phyloP scores from a whole-genome alignment of 2,329 filamentous ascomycete species.

The Colletotrichum tofieldiae region DNA sequence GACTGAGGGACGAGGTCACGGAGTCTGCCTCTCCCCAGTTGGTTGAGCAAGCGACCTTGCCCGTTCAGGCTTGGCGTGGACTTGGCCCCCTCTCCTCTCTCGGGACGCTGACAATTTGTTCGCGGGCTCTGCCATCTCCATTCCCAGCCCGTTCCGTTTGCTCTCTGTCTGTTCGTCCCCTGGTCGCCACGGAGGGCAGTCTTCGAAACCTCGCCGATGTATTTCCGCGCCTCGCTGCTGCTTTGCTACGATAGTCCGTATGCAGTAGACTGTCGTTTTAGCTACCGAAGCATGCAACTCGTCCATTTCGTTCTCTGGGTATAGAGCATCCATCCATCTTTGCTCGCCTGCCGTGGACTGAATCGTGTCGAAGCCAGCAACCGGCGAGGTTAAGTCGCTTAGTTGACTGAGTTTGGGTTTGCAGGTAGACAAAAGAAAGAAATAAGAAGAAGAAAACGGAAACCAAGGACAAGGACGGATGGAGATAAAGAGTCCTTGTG shows the following conservation, averaged over 20 bases:
- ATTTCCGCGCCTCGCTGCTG: not conserved
- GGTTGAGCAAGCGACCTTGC: constrained; percentile 7
- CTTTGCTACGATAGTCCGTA: not conserved
- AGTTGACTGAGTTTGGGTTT: not conserved
- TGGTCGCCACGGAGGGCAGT: not conserved
- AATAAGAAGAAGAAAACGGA: not conserved
- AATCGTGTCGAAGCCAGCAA: not conserved
- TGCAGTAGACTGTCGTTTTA: not conserved
- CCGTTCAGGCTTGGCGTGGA: constrained; percentile 8
- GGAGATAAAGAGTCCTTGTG: constrained; percentile 2
- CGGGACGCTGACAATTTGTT: constrained; percentile 12
- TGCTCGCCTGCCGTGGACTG: not conserved
- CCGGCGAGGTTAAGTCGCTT: not conserved
- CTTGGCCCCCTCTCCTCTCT: not conserved
- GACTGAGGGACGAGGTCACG: not conserved
- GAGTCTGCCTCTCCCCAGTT: not conserved
- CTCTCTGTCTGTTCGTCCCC: not conserved
- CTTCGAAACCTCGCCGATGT: not conserved
- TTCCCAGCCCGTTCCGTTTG: not conserved
- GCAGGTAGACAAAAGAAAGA: not conserved
- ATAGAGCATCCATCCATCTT: not conserved
- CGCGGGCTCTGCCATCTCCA: constrained; percentile 15
- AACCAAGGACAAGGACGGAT: not conserved
- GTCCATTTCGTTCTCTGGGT: not conserved
- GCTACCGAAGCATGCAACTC: not conserved